These are phyloP conservation scores for Scutellaria baicalensis DNA, from an alignment of 257 asterid genomes.

Conservation along the genomic window DNA sequence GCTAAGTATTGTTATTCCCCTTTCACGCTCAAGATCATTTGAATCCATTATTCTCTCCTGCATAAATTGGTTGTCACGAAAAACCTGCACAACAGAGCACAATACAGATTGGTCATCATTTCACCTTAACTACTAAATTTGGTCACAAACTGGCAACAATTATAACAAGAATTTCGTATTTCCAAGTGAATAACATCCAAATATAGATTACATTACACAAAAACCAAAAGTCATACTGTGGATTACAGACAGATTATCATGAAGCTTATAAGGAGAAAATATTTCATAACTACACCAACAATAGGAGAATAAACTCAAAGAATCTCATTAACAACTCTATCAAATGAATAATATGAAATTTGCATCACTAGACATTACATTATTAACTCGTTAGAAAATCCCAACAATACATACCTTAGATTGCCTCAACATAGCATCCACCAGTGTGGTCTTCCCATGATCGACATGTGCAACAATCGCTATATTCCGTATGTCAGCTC, in stretches of 20 bases:
- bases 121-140: neutral
- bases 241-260: neutral
- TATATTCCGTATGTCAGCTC: constrained; percentile 78
- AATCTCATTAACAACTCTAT: neutral
- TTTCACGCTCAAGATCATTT: constrained; percentile 95
- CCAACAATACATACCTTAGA: constrained; percentile 56
- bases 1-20: constrained; percentile 98
- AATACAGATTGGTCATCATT: neutral
- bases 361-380: neutral
- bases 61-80: constrained; percentile 86
- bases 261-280: neutral
- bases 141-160: neutral
- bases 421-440: constrained; percentile 91
- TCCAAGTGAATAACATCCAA: neutral
- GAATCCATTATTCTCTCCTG: constrained; percentile 99
- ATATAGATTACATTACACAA: neutral
- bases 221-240: neutral
- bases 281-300: neutral
- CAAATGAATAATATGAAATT: neutral
- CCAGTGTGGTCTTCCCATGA: constrained; percentile 98
- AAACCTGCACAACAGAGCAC: constrained; percentile 54
- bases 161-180: neutral
- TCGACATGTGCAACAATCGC: constrained; percentile 99
- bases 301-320: neutral
- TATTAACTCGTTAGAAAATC: neutral